These are phyloP conservation scores for Xylaria hypoxylon DNA, from an alignment of 2,329 filamentous ascomycete species.

Conservation along the genomic window DNA sequence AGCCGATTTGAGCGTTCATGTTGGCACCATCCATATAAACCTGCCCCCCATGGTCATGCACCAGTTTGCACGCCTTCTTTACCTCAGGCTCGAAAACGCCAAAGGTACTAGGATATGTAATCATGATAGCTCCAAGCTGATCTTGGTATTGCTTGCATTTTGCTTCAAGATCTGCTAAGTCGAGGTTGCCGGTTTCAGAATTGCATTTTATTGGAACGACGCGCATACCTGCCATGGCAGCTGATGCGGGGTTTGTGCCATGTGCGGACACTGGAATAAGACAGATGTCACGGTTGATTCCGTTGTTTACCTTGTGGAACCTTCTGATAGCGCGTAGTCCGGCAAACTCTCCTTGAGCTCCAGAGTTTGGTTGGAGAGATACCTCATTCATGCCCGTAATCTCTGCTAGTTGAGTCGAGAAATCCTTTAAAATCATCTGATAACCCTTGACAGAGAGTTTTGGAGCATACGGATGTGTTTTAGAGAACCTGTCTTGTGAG, in stretches of 20 bases:
- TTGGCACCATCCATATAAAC: slow-evolving; percentile 99
- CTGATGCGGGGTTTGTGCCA: slow-evolving; percentile 94
- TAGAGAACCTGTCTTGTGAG: slow-evolving; percentile 78
- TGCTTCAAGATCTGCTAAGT: slow-evolving; percentile 83
- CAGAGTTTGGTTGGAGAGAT: slow-evolving; percentile 94
- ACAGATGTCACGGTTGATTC: slow-evolving; percentile 86
- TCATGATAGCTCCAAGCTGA: slow-evolving; percentile 92
- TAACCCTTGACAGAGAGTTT: slow-evolving; percentile 75
- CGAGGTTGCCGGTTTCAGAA: slow-evolving; percentile 85
- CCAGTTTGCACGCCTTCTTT: slow-evolving; percentile 84
- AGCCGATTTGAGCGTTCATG: slow-evolving; percentile 97
- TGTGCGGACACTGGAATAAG: slow-evolving; percentile 95
- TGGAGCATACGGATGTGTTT: slow-evolving; percentile 84
- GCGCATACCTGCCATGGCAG: slow-evolving; percentile 95
- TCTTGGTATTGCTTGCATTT: slow-evolving; percentile 91
- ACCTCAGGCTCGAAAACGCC: slow-evolving; percentile 93
- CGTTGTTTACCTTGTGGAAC: slow-evolving; percentile 76
- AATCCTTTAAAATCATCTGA: slow-evolving; percentile 73
- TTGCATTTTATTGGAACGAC: slow-evolving; percentile 95
- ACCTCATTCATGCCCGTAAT: slow-evolving; percentile 93
- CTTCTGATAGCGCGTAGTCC: slow-evolving; percentile 89
- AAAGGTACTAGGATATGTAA: slow-evolving; percentile 95
- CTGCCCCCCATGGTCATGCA: slow-evolving; percentile 88
- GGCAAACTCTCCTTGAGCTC: slow-evolving; percentile 94
- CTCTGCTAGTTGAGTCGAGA: slow-evolving; percentile 79